Base-by-base conservation (phyloP, 768 basidiomycete genomes). In the Ramaria sp. region DNA sequence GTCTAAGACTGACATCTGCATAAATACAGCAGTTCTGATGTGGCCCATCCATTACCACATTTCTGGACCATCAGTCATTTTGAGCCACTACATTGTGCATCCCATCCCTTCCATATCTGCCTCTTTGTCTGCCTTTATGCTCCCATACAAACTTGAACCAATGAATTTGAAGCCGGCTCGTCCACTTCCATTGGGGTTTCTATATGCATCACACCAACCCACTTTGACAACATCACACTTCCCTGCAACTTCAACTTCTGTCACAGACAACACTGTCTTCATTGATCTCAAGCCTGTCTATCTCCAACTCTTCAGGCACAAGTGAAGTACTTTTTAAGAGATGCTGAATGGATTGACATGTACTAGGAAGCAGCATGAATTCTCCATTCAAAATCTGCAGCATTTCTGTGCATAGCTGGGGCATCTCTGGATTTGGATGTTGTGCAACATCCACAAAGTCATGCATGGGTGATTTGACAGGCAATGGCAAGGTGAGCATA, bases 241-340 rank as follows among this genome's bases (percentile, higher is more conserved):
- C 2, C 78, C 75, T 10, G 72, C 73, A 6, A 76, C 69, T 13
- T 74, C 73, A 45, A 71, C 71, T 47, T 86, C 87, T 0, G 86
- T 78, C 20, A 91, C 78, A 89, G 13, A 88, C 84, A 51, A 85
- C 81, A 51, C 82, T 87, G 34, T 85, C 80, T 62, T 86, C 85
- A 58, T 83, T 83, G 61, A 91, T 88, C 64, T 83, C 81, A 34
- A 90, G 68, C 43, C 88, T 74, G 37, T 57, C 50, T 24, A 57
- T 22, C 67, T 91, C 86, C 6, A 88, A 60, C 67, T 91, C 88
- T 51, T 71, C 78, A 60, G 87, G 86, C 19, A 83, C 81, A 10
- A 74, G 67, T 11, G 71, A 70, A 4, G 75, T 60, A 9, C 77
- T 73, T 66, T 88, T 88, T 73, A 90, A 91, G 38, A 91, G 67